Conservation (phyloP, 2,329 filamentous ascomycete species). For the Neopestalotiopsis clavispora region DNA sequence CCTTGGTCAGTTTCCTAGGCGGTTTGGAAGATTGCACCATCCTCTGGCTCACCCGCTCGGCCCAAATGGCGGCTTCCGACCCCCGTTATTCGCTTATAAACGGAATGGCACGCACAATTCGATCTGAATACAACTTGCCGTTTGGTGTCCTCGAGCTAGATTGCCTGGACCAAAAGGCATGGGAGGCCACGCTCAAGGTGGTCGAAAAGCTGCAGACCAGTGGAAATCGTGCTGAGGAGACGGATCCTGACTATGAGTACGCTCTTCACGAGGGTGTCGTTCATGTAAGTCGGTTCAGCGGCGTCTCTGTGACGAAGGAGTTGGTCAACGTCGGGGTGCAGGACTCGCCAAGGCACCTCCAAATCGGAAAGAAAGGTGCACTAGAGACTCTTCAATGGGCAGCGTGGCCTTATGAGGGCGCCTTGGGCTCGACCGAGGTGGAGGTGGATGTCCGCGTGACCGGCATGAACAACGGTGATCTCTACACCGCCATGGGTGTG, state of each 20-base stretch:
- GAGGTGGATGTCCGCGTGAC: background rate
- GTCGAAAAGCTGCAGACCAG: background rate
- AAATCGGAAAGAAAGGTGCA: background rate
- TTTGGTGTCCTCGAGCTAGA: slow-evolving; percentile 5
- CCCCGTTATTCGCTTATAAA: background rate
- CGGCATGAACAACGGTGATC: slow-evolving; percentile 8
- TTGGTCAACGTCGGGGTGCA: background rate
- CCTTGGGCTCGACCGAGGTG: background rate
- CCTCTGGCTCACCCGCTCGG: slow-evolving; percentile 1
- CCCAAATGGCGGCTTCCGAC: slow-evolving; percentile 5
- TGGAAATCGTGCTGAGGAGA: background rate
- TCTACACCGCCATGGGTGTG: slow-evolving; percentile 2
- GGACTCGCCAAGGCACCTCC: background rate
- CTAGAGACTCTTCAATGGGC: slow-evolving; percentile 6
- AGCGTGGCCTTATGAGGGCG: background rate
- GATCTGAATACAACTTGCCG: background rate
- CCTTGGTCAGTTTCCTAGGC: background rate
- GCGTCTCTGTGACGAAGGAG: background rate
- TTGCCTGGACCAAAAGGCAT: background rate
- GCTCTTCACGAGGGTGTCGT: background rate
- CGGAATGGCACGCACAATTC: slow-evolving; percentile 10
- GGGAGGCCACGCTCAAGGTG: background rate
- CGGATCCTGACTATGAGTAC: slow-evolving; percentile 12
- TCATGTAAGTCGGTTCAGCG: slow-evolving; percentile 4
- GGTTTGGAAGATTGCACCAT: background rate